A percentile compares a stretch with the other conserved stretches of the same genome.
phyloP scores from a whole-genome alignment of 495 filamentous ascomycete species.

The Aspergillus heteromorphus region DNA sequence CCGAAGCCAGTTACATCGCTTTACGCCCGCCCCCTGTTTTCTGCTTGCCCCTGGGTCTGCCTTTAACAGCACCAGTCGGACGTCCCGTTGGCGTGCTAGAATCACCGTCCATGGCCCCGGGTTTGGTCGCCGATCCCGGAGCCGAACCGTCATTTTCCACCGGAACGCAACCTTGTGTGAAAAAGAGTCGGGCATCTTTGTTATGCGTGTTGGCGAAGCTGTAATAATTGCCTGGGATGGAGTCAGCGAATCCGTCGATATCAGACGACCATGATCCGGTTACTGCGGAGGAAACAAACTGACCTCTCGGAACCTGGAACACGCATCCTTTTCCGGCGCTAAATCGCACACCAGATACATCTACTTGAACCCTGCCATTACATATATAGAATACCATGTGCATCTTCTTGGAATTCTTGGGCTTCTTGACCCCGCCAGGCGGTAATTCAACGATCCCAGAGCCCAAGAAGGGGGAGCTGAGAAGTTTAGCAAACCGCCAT shows the following conservation, averaged over 20 bases:
- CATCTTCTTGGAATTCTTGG: conserved; percentile 89
- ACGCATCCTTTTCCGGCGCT: conserved; percentile 79
- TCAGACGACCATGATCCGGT: neutral
- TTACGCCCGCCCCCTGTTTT: conserved; percentile 21
- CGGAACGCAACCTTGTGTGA: conserved; percentile 69
- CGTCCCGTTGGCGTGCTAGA: conserved; percentile 14
- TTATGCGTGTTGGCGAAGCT: conserved; percentile 69
- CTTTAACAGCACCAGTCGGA: conserved; percentile 22
- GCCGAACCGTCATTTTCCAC: conserved; percentile 24
- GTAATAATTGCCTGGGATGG: conserved; percentile 69
- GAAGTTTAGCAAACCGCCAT: conserved; percentile 83
- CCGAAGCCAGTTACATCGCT: neutral
- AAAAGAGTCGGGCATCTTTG: conserved; percentile 69
- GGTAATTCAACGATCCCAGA: conserved; percentile 84
- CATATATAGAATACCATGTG: conserved; percentile 93
- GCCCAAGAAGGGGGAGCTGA: conserved; percentile 78
- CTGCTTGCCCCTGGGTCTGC: conserved; percentile 39
- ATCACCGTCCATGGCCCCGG: conserved; percentile 24
- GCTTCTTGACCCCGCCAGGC: conserved; percentile 70
- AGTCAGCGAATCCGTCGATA: neutral
- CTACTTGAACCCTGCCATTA: conserved; percentile 70
- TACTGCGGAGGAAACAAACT: conserved; percentile 27
- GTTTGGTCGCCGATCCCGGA: conserved; percentile 23
- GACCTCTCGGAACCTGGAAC: conserved; percentile 92
- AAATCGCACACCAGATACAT: conserved; percentile 67